A percentile compares a stretch with the other conserved stretches of the same genome.
phyloP scores from a whole-genome alignment of 345 rosid species.

The Sonneratia caseolaris region DNA sequence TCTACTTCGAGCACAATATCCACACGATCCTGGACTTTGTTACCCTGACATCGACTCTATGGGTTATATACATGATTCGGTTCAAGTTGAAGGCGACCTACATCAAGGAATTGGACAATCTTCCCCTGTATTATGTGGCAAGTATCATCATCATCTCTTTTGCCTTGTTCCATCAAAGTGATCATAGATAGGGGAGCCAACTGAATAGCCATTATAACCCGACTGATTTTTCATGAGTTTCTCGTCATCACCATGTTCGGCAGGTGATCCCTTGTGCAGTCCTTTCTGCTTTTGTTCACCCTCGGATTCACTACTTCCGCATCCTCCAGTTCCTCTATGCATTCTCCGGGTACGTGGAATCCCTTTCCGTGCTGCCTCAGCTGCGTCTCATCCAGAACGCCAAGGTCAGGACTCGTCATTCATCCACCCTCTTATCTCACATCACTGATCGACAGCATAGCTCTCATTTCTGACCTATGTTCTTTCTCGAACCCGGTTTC shows the following conservation, averaged over 20 bases:
- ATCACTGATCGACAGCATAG: not conserved
- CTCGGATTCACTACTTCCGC: constrained; percentile 7
- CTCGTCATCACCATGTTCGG: not conserved
- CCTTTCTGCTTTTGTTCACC: constrained; percentile 48
- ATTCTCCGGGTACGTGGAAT: constrained; percentile 49
- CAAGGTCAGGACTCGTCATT: constrained; percentile 28
- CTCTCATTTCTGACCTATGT: not conserved
- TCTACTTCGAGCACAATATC: constrained; percentile 36
- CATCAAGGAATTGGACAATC: constrained; percentile 48
- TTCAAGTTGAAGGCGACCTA: constrained; percentile 62
- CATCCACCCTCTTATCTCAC: not conserved
- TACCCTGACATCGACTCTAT: constrained; percentile 42
- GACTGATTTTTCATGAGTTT: not conserved
- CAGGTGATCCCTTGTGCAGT: constrained; percentile 56
- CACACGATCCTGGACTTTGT: constrained; percentile 59
- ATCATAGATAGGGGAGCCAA: too few species aligned
- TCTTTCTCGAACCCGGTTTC: not conserved
- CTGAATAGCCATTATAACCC: too few species aligned
- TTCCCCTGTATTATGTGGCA: constrained; percentile 50
- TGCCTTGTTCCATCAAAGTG: too few species aligned
- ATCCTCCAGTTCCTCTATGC: constrained; percentile 45
- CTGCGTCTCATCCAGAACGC: constrained; percentile 83
- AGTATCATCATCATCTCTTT: not conserved
- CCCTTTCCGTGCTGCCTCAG: constrained; percentile 81
- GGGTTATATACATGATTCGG: constrained; percentile 71